Evolutionary conservation across 2,329 filamentous ascomycete genomes (phyloP), one percentile per base, ranked within the genome.

Genomic region (Aspergillus sp.): DNA sequence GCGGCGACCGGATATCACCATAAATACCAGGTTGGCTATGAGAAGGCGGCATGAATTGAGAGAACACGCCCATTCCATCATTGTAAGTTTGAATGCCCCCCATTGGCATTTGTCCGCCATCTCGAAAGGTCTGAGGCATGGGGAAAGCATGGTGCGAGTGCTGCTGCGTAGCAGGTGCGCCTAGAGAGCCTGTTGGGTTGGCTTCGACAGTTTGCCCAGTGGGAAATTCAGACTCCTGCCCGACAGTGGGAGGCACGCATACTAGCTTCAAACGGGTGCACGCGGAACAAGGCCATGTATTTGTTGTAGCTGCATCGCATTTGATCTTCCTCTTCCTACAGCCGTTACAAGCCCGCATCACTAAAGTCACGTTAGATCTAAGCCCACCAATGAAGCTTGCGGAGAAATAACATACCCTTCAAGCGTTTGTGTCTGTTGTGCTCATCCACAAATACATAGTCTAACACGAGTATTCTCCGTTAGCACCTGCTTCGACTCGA

Each of bases 371-470:
- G 22, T 49, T 38, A 45, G 55, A 33, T n/a, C 5, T 3, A 17
- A n/a, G 33, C 33, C 33, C 4, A 35, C 13, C 13, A 44, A 41
- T 50, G 13, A 5, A 33, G 45, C 41, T 43, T 20, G 45, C 37
- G 15, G 45, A 30, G 41, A 12, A 10, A 44, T 44, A 38, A 38
- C 67, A 52, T 80, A 93, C 89, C 89, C 79, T 97, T 97, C 54
- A 97, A 75, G 60, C 91, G 83, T 73, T 97, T 97, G 72, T 97
- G 93, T 55, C 93, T 86, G 74, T 97, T 97, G 71, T 97, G 93
- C 70, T 97, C 91, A 70, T 97, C 91, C 49, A 97, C 93, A 65
- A 97, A 97, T 61, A 97, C 93, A 86, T 96, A 97, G 69, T 96
- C 90, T 95, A 61, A 19, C 13, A 38, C 12, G 23, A 13, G 10